phyloP scores from a whole-genome alignment of 108 stramenopile species.

The Cyclotella distinguenda region DNA sequence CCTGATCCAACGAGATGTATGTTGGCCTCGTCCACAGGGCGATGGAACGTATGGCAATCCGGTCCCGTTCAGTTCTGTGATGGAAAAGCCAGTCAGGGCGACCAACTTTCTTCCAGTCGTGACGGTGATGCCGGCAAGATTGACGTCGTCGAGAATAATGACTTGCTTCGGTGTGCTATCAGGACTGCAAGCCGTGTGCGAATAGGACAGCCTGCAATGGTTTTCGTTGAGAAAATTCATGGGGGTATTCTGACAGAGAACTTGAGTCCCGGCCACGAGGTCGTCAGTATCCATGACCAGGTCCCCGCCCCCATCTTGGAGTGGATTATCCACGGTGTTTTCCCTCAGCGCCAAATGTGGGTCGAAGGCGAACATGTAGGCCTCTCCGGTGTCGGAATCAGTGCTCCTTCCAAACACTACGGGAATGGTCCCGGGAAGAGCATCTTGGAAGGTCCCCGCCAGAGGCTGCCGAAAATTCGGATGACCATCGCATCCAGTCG shows the following conservation, averaged over 20 bases:
- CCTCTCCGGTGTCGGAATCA: constrained; percentile 1
- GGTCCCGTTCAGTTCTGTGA: constrained; percentile 6
- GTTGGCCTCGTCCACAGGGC: constrained; percentile 13
- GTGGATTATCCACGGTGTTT: constrained; percentile 51
- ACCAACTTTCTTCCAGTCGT: constrained; percentile 14
- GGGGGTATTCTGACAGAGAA: constrained; percentile 47
- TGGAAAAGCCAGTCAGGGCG: constrained; percentile 17
- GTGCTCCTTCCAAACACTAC: constrained; percentile 15
- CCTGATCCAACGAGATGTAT: constrained; percentile 26
- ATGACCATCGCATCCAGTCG: constrained; percentile 16
- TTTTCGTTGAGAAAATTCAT: constrained; percentile 62
- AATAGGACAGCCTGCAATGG: constrained; percentile 36
- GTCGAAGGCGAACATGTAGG: constrained; percentile 25
- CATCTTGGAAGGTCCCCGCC: background rate
- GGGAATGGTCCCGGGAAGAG: constrained; percentile 16
- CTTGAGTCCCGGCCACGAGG: constrained; percentile 13
- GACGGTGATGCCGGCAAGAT: constrained; percentile 1
- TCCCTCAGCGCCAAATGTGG: constrained; percentile 36
- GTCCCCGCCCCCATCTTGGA: constrained; percentile 55
- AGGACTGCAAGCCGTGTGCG: constrained; percentile 31
- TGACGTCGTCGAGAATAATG: constrained; percentile 9
- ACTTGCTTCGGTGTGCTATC: constrained; percentile 7
- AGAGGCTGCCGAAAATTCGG: constrained; percentile 19
- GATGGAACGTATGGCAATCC: constrained; percentile 11
- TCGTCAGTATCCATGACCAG: constrained; percentile 16